phyloP scores from a whole-genome alignment of 2,329 filamentous ascomycete genomes.

The Stagonosporopsis cucurbitacearum region DNA sequence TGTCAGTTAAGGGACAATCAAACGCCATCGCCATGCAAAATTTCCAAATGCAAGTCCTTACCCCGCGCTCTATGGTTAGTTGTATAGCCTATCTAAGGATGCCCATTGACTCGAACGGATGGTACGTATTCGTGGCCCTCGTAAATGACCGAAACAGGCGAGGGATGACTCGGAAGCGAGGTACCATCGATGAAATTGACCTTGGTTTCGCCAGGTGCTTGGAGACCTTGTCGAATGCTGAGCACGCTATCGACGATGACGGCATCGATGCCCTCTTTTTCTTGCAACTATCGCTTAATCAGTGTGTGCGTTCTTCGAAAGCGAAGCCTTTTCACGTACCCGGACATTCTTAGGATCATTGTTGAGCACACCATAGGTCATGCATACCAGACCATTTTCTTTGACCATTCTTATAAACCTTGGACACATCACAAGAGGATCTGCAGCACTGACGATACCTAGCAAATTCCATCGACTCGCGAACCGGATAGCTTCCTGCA shows the following conservation, averaged over 20 bases:
- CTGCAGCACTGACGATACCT: constrained; percentile 87
- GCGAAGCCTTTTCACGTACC: constrained; percentile 58
- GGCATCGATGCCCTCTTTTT: constrained; percentile 93
- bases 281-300: constrained; percentile 70
- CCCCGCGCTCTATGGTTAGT: neutral
- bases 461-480: constrained; percentile 93
- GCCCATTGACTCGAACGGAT: constrained; percentile 4
- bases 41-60: neutral
- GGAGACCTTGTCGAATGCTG: constrained; percentile 88
- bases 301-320: neutral
- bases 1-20: constrained; percentile 5
- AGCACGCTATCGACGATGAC: constrained; percentile 97
- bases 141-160: constrained; percentile 5
- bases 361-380: constrained; percentile 90
- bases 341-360: constrained; percentile 87
- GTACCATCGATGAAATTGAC: neutral
- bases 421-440: constrained; percentile 87
- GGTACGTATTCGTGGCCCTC: constrained; percentile 8
- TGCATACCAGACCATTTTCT: constrained; percentile 90
- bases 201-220: constrained; percentile 44
- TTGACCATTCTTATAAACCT: constrained; percentile 91
- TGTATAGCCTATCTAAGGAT: neutral
- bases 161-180: constrained; percentile 2
- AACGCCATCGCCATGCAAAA: constrained; percentile 1
- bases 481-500: constrained; percentile 96